Evolutionary conservation across 352 stramenopile species (phyloP), one percentile per base, ranked within the genome.

Genomic region (Bremia lactucae): DNA sequence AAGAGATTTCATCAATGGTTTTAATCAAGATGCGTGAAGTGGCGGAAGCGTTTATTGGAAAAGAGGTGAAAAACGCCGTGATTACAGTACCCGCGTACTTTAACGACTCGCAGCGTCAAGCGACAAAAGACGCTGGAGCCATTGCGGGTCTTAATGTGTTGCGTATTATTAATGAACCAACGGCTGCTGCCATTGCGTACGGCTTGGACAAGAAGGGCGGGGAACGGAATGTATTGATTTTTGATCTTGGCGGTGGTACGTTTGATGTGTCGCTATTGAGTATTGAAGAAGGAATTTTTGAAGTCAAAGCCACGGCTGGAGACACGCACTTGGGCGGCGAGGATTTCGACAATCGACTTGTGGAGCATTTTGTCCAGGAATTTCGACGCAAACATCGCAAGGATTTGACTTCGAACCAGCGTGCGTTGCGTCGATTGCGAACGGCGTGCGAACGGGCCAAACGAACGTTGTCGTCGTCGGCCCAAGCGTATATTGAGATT

Each of bases 361-460:
- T 98, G 15, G 90, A 97, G 52, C 77, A 96, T 77, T 85, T 96
- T 46, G 56, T 96, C 10, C 65, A 83, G 24, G 91, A 97, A 68
- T 97, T 98, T 76, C 96, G 96, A 82, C 67, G 75, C 42, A 90
- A 95, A 71, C 82, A 87, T 71, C 58, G 68, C 23, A 75, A 65
- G 39, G 87, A 97, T 53, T 88, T 97, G 62, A 80, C 96, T 24
- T 84, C 55, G 6, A 48, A 55, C 11, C 95, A 94, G 43, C 84
- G 94, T 65, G 85, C 94, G 38, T 86, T 97, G 62, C 86, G 91
- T 52, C 87, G 94, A 78, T 81, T 98, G 18, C 86, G 94, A 40
- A 98, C 94, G 49, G 90, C 90, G 20, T 98, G 94, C 74, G 95
- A 98, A 75, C 88, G 92, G 52, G 95, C 94, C n/a, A 98, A 98